These are phyloP conservation scores for Stachybotrys chartarum DNA, from an alignment of 2,329 filamentous ascomycete genomes.

Conservation along the genomic window DNA sequence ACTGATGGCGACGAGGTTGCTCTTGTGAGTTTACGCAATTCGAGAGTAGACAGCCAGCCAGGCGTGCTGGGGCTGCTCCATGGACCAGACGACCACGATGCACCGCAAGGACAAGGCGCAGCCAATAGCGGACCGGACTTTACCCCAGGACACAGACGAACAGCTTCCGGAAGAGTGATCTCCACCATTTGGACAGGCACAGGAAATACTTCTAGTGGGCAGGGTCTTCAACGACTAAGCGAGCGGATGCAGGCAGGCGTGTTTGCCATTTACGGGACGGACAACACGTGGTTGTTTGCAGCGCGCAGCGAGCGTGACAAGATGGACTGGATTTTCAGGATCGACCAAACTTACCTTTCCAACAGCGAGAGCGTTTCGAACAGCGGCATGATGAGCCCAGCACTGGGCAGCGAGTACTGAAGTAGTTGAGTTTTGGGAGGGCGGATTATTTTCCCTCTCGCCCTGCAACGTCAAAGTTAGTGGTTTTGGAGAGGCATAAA, in stretches of 20 bases:
- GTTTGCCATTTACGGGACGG: constrained; percentile 89
- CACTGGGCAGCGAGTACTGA: constrained; percentile 22
- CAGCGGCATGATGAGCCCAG: constrained; percentile 29
- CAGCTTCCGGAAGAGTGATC: constrained; percentile 43
- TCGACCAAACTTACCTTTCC: constrained; percentile 70
- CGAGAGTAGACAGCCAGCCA: constrained; percentile 86
- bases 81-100: constrained; percentile 32
- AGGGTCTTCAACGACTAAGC: constrained; percentile 45
- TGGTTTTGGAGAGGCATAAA: constrained; percentile 11
- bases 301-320: constrained; percentile 85
- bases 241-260: constrained; percentile 62
- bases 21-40: constrained; percentile 81
- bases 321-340: constrained; percentile 92
- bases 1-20: constrained; percentile 85
- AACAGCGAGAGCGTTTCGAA: constrained; percentile 33
- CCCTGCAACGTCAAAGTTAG: constrained; percentile 17
- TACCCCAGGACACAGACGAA: constrained; percentile 40
- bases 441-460: constrained; percentile 6
- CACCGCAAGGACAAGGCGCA: constrained; percentile 13
- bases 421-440: neutral
- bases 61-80: constrained; percentile 74
- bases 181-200: constrained; percentile 48
- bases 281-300: constrained; percentile 93
- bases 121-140: constrained; percentile 27
- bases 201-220: constrained; percentile 14